A percentile compares a stretch with the other conserved stretches of the same genome.
These are phyloP conservation scores for Beta macrorhiza DNA, from an alignment of 179 eudicot species.

Conservation along the genomic window DNA sequence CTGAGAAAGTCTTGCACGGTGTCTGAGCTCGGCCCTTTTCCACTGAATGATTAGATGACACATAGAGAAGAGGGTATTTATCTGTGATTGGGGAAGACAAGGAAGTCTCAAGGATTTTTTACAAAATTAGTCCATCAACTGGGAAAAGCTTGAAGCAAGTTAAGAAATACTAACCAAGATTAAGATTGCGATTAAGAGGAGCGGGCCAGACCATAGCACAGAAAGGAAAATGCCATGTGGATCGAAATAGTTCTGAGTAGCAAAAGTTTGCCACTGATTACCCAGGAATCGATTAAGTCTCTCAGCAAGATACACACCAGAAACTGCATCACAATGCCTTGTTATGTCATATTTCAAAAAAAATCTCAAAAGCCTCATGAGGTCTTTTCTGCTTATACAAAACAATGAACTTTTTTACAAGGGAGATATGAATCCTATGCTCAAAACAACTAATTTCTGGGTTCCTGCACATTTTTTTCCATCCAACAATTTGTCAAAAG, in stretches of 20 bases:
- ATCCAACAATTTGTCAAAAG: no score
- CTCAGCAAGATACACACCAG: conserved; percentile 85
- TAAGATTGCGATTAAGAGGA: conserved; percentile 66
- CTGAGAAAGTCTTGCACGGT: conserved; percentile 71
- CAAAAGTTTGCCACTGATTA: conserved; percentile 75
- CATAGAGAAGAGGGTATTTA: conserved; percentile 75
- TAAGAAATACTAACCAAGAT: conserved; percentile 66
- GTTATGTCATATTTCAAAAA: no score
- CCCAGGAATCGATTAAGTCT: conserved; percentile 58
- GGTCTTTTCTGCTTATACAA: no score
- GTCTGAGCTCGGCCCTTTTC: conserved; percentile 89
- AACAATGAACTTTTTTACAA: no score
- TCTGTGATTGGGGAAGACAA: conserved; percentile 39
- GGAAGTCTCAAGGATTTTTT: neutral
- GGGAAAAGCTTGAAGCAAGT: neutral
- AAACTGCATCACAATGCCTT: conserved; percentile 48
- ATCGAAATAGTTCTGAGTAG: conserved; percentile 89
- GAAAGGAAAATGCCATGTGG: conserved; percentile 71
- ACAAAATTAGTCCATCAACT: neutral
- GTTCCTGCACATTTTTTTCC: no score
- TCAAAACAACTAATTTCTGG: no score
- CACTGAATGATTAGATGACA: conserved; percentile 70
- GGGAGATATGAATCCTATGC: no score
- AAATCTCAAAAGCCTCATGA: no score
- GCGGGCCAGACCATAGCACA: conserved; percentile 94